A percentile compares a stretch with the other conserved stretches of the same genome.
These are phyloP conservation scores for Cladobotryum protrusum DNA, from an alignment of 2,329 filamentous ascomycete species.

Conservation along the genomic window DNA sequence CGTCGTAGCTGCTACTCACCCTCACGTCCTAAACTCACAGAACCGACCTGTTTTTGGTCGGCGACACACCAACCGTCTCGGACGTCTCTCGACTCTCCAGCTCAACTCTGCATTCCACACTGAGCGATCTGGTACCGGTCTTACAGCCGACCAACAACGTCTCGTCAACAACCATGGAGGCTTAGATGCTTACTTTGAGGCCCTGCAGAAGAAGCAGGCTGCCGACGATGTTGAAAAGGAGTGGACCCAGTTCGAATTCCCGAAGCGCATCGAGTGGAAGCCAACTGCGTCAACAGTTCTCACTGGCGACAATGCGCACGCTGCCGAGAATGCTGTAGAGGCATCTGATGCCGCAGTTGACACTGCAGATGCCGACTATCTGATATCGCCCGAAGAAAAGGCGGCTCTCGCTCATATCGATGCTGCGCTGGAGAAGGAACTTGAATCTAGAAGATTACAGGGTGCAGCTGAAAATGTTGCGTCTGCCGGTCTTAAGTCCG, in stretches of 20 bases:
- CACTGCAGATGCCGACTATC: slow-evolving; percentile 29
- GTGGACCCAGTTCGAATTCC: slow-evolving; percentile 88
- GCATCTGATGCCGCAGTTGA: slow-evolving; percentile 20
- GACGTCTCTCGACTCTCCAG: slow-evolving; percentile 50
- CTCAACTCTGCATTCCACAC: slow-evolving; percentile 74
- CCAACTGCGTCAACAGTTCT: slow-evolving; percentile 49
- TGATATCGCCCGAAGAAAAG: slow-evolving; percentile 42
- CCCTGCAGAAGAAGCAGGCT: slow-evolving; percentile 72
- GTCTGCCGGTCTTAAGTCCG: slow-evolving; percentile 31
- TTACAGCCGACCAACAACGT: slow-evolving; percentile 49
- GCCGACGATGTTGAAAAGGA: slow-evolving; percentile 63
- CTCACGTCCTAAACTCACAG: slow-evolving; percentile 68
- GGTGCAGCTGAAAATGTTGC: slow-evolving; percentile 40
- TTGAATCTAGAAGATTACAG: slow-evolving; percentile 47
- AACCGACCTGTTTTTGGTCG: slow-evolving; percentile 58
- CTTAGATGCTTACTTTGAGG: slow-evolving; percentile 86
- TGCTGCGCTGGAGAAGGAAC: slow-evolving; percentile 75
- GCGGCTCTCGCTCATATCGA: slow-evolving; percentile 74
- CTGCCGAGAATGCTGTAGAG: slow-evolving; percentile 16
- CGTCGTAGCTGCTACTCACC: slow-evolving; percentile 88
- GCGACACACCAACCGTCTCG: slow-evolving; percentile 49
- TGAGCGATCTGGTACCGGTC: slow-evolving; percentile 44
- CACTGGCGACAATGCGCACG: slow-evolving; percentile 50
- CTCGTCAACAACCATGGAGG: slow-evolving; percentile 53
- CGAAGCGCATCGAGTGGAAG: slow-evolving; percentile 86